These are phyloP conservation scores for Penicillium sp. DNA, from an alignment of 2,329 filamentous ascomycete genomes.

Conservation along the genomic window DNA sequence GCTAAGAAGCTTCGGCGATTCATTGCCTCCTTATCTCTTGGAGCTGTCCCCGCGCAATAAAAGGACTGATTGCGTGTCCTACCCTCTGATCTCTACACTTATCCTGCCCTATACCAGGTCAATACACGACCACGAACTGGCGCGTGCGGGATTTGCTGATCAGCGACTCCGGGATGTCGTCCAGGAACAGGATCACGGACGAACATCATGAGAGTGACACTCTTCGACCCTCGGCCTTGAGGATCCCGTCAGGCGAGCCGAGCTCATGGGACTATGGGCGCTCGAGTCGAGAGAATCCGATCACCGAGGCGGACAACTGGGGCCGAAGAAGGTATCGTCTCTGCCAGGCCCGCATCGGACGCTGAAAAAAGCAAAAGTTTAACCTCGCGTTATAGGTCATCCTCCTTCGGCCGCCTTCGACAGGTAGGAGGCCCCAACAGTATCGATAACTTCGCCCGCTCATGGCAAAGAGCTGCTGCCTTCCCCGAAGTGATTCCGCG, in stretches of 20 bases:
- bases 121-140: not conserved
- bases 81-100: not conserved
- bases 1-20: conserved; percentile 7
- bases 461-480: conserved; percentile 84
- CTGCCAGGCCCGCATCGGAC: not conserved
- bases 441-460: conserved; percentile 87
- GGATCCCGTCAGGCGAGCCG: conserved; percentile 4
- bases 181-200: conserved; percentile 2
- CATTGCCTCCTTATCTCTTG: conserved; percentile 5
- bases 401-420: conserved; percentile 47
- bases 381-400: conserved; percentile 25
- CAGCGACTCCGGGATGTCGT: not conserved
- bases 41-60: not conserved
- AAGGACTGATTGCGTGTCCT: not conserved
- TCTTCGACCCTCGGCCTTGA: conserved; percentile 6
- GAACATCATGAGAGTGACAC: conserved; percentile 5
- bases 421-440: conserved; percentile 90
- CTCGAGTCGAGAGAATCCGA: conserved; percentile 7
- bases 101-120: not conserved
- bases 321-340: conserved; percentile 16
- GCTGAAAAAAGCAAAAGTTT: not conserved
- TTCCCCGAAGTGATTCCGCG: conserved; percentile 86
- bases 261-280: conserved; percentile 19
- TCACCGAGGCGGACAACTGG: conserved; percentile 14
- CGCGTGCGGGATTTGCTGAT: not conserved